Base-by-base conservation (phyloP, 306 rosid genomes). In the Ormosia emarginata region DNA sequence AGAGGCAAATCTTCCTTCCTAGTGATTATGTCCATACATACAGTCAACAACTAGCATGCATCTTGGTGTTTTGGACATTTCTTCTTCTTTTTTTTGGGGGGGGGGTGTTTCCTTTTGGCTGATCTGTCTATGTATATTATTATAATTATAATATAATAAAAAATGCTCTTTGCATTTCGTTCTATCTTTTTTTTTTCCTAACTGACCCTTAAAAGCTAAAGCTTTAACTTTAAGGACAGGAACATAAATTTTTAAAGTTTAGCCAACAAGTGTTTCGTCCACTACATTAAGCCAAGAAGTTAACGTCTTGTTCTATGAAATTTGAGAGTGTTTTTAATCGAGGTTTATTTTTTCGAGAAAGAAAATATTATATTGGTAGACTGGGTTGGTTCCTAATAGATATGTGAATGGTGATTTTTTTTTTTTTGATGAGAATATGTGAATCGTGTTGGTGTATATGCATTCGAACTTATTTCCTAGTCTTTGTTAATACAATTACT, bases 1-100 rank as follows among this genome's bases (percentile, higher is more conserved):
- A 52, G 75, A 18, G 39, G 75, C 69, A 80, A 80, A 80, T 80
- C 79, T 81, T 63, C 67, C 57, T 62, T 39, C 52, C 46, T 2
- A 4, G 14, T 79, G 84, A 80, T 79, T 36, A 49, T 74, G 80
- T 44, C 30, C 37, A 65, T 40, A 2, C 37, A 65, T 40, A 2
- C 14, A 69, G 17, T 75, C 5, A 24, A 71, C 55, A 34, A 49
- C 67, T 61, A 49, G 15, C 39, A 40, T 24, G 58, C 59, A 64
- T 63, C 6, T 63, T n/a, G 33, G 37, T 30, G 17, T 24, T 73
- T 64, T 52, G 30, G 36, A 0, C 10, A 2, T 57, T 12, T 5
- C 10, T 53, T 56, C 2, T 15, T 15, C 33, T 7, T 33, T 24
- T 24, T 24, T 24, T 24, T 24, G 24, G 24, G 24, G n/a, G n/a